Percentiles rank a stretch among this genome's conserved stretches.
Evolutionary conservation across 163 green algal genomes (phyloP).

Genomic region (Prototheca cutis): DNA sequence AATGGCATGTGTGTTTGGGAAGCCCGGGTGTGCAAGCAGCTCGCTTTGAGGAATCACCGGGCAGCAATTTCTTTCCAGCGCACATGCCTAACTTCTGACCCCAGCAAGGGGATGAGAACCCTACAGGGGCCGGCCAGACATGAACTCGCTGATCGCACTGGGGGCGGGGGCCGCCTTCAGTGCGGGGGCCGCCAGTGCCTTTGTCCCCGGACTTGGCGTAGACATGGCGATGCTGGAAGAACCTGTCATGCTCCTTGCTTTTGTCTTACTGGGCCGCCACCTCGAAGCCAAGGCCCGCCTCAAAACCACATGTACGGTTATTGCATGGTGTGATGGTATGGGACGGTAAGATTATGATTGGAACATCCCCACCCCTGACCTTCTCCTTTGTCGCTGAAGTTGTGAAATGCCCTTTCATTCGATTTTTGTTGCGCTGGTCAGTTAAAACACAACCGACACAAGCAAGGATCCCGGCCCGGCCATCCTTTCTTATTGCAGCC

Average conservation of each 20-base stretch:
- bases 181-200: conserved; percentile 41
- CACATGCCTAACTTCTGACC: neutral
- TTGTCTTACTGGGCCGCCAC: conserved; percentile 85
- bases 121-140: conserved; percentile 76
- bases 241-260: conserved; percentile 94
- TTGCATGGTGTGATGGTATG: no score
- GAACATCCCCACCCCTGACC: no score
- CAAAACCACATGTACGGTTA: no score
- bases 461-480: no score
- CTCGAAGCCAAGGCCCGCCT: conserved; percentile 68
- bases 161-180: conserved; percentile 73
- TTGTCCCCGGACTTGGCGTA: conserved; percentile 37
- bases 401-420: no score
- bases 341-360: no score
- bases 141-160: conserved; percentile 89
- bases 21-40: neutral
- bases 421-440: no score
- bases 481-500: no score
- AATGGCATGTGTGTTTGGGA: neutral
- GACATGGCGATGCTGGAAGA: conserved; percentile 75
- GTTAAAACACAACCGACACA: no score
- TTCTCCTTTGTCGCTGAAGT: no score
- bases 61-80: neutral
- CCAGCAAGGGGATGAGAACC: neutral
- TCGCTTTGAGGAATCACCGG: neutral